phyloP scores from a whole-genome alignment of 2,329 filamentous ascomycete genomes.

The Fusarium sp. region DNA sequence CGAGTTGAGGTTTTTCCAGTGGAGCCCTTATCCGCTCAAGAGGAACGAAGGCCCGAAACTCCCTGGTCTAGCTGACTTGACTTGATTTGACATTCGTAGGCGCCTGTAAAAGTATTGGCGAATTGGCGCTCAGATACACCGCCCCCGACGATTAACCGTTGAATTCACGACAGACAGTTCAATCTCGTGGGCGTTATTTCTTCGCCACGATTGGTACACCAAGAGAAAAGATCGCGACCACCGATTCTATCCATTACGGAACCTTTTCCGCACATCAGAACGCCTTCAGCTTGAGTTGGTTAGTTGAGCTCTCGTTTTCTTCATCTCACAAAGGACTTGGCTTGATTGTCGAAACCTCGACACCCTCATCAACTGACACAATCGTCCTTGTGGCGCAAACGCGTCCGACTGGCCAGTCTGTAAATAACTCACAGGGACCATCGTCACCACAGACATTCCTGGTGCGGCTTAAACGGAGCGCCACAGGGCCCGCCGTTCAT shows the following conservation, averaged over 20 bases:
- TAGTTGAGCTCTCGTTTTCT: conserved; percentile 1
- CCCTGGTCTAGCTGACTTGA: neutral
- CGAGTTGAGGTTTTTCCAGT: conserved; percentile 16
- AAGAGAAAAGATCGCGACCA: conserved; percentile 5
- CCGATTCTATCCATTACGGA: conserved; percentile 37
- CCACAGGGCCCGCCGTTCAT: conserved; percentile 42
- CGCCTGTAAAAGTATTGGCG: neutral
- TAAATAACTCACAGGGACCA: conserved; percentile 34
- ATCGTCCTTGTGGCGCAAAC: conserved; percentile 17
- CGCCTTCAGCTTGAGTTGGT: neutral
- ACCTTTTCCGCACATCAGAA: conserved; percentile 27
- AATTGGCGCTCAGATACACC: conserved; percentile 4
- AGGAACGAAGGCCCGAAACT: conserved; percentile 31
- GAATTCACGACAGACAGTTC: conserved; percentile 3
- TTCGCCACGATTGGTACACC: conserved; percentile 18
- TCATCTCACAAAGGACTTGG: conserved; percentile 12
- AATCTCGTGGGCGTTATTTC: neutral
- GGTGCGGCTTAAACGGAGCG: conserved; percentile 28
- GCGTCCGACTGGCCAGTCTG: conserved; percentile 8
- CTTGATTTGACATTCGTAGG: neutral
- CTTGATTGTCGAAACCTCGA: neutral
- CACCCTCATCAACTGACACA: neutral
- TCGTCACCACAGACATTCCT: conserved; percentile 28
- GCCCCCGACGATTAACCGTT: conserved; percentile 35
- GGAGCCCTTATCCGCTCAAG: conserved; percentile 25